Percentiles rank a stretch among this genome's conserved stretches.
Conservation (phyloP, 805 yeast genomes). For the Yarrowia sp. region DNA sequence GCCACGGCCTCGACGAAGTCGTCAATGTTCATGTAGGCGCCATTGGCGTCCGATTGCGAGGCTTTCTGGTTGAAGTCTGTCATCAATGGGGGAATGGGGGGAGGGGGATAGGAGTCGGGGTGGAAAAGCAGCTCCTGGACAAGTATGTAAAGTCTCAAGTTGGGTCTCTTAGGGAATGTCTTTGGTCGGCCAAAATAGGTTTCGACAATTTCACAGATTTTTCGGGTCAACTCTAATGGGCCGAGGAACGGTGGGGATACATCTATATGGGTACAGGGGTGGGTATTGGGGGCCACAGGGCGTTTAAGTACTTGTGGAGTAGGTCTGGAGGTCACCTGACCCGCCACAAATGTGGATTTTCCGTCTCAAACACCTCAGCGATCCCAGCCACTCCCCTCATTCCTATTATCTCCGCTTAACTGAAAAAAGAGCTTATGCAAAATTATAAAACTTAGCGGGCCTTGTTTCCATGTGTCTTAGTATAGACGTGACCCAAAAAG, state of each 20-base stretch:
- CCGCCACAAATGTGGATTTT: not conserved
- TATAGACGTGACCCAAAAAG: not conserved
- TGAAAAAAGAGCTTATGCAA: constrained; percentile 34
- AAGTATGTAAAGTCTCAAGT: not conserved
- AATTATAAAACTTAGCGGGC: constrained; percentile 8
- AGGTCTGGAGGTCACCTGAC: not conserved
- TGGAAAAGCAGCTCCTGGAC: not conserved
- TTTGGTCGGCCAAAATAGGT: constrained; percentile 23
- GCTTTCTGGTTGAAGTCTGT: constrained; percentile 32
- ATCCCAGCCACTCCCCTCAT: constrained; percentile 8
- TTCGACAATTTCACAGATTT: constrained; percentile 39
- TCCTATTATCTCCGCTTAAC: constrained; percentile 31
- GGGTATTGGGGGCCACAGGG: too few species aligned
- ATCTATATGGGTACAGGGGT: too few species aligned
- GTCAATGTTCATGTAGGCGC: constrained; percentile 47
- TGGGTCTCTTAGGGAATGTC: not conserved
- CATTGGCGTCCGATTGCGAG: constrained; percentile 36
- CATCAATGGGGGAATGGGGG: constrained; percentile 4
- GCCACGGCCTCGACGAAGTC: constrained; percentile 57
- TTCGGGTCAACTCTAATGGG: constrained; percentile 37
- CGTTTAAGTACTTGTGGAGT: too few species aligned
- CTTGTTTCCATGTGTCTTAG: constrained; percentile 20
- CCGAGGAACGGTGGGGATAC: constrained; percentile 2
- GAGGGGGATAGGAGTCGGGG: not conserved
- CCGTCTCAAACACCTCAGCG: not conserved